phyloP scores from a whole-genome alignment of 2,329 filamentous ascomycete species.

The Grosmannia huntii region DNA sequence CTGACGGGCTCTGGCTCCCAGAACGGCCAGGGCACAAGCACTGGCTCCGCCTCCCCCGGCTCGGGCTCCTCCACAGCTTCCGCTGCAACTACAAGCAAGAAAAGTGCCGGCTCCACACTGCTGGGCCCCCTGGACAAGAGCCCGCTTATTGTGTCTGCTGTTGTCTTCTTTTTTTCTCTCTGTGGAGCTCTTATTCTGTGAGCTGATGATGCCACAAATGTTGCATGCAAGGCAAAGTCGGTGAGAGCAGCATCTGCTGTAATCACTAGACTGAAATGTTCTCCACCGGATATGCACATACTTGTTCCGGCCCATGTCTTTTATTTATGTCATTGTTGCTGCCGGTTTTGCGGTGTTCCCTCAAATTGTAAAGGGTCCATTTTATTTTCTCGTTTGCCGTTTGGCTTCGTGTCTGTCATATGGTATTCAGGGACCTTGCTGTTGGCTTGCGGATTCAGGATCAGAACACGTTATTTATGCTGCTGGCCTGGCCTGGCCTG shows the following conservation, averaged over 20 bases:
- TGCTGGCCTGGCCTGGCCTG: too few relatives aligned
- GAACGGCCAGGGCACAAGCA: constrained; percentile 34
- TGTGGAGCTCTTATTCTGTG: constrained; percentile 27
- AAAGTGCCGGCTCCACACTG: constrained; percentile 18
- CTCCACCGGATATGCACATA: neutral
- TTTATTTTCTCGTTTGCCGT: neutral
- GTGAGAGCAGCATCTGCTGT: neutral
- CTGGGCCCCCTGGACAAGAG: constrained; percentile 23
- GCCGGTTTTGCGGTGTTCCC: neutral
- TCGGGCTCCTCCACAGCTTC: constrained; percentile 25
- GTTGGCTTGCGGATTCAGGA: too few relatives aligned
- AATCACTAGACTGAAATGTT: neutral
- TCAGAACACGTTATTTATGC: too few relatives aligned
- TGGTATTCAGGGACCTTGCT: neutral
- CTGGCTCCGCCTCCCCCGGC: constrained; percentile 25
- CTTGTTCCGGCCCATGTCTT: neutral
- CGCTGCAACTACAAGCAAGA: constrained; percentile 4
- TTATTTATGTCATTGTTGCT: neutral
- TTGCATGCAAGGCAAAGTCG: neutral
- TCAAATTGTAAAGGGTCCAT: neutral
- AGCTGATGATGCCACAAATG: constrained; percentile 3
- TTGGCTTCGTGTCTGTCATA: neutral
- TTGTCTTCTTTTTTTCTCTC: constrained; percentile 24
- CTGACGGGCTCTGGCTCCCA: constrained; percentile 41
- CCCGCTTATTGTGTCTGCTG: constrained; percentile 21